These are phyloP conservation scores for Colletotrichum tropicale DNA, from an alignment of 2,329 filamentous ascomycete genomes.

Conservation along the genomic window DNA sequence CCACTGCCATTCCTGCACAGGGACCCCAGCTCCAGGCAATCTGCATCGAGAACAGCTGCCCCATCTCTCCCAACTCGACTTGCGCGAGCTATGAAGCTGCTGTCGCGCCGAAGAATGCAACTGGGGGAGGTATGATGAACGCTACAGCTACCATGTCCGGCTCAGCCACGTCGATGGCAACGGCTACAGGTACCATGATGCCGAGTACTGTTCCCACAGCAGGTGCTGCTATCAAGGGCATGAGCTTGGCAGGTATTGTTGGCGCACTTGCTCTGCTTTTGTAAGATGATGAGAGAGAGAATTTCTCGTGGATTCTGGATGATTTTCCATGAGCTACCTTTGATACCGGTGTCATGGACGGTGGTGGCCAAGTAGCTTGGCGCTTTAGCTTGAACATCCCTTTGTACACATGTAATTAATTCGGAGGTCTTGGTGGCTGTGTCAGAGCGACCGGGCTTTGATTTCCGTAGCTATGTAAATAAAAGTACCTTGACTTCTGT, in stretches of 20 bases:
- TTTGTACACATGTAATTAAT: not conserved
- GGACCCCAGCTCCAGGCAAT: slow-evolving; percentile 57
- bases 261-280: not conserved
- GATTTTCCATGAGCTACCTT: not conserved
- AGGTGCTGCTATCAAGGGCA: not conserved
- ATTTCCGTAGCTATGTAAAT: not conserved
- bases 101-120: slow-evolving; percentile 17
- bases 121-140: slow-evolving; percentile 9
- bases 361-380: not conserved
- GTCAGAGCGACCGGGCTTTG: not conserved
- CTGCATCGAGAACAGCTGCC: slow-evolving; percentile 57
- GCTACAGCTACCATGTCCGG: not conserved
- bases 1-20: slow-evolving; percentile 48
- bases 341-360: not conserved
- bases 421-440: not conserved
- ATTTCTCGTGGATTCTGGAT: not conserved
- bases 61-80: slow-evolving; percentile 45
- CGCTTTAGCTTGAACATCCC: too few relatives aligned
- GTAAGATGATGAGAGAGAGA: not conserved
- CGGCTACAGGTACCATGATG: not conserved
- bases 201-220: slow-evolving; percentile 1
- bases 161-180: not conserved
- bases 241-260: not conserved
- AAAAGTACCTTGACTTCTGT: not conserved
- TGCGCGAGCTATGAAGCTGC: slow-evolving; percentile 49